phyloP scores from a whole-genome alignment of 495 filamentous ascomycete genomes.

The Trichocladium antarcticum region DNA sequence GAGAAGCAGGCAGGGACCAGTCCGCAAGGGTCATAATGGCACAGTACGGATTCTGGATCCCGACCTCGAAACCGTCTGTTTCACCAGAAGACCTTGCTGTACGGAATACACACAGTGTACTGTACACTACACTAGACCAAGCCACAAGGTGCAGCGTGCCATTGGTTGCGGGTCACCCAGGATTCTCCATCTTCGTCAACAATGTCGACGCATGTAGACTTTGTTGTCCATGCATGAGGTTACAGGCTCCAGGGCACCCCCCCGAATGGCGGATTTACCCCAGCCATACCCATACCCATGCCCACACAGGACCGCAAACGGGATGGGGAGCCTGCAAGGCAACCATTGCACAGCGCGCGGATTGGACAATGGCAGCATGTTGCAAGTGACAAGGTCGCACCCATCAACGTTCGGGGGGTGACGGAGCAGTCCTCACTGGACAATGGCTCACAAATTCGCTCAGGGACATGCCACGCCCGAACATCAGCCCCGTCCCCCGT shows the following conservation, averaged over 20 bases:
- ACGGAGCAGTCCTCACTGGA: too few species aligned
- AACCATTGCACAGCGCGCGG: neutral
- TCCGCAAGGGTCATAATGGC: neutral
- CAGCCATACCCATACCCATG: too few species aligned
- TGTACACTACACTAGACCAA: too few species aligned
- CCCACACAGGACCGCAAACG: too few species aligned
- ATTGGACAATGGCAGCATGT: neutral
- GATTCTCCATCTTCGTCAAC: neutral
- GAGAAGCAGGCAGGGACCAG: neutral
- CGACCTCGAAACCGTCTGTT: neutral
- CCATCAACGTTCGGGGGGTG: too few species aligned
- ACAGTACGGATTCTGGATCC: neutral
- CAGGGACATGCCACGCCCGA: too few species aligned
- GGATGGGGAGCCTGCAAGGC: neutral
- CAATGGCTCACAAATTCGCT: too few species aligned
- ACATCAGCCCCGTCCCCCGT: too few species aligned
- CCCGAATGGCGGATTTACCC: neutral
- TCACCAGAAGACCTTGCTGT: neutral
- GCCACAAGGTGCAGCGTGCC: too few species aligned
- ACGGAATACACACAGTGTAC: neutral
- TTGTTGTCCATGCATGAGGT: neutral
- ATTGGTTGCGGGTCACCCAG: too few species aligned
- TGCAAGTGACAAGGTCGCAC: too few species aligned
- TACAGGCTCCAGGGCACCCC: neutral
- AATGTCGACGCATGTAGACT: neutral